Percentiles rank a stretch among this genome's conserved stretches.
Conservation (phyloP, 2,329 filamentous ascomycete genomes). For the Sporothrix phasma region DNA sequence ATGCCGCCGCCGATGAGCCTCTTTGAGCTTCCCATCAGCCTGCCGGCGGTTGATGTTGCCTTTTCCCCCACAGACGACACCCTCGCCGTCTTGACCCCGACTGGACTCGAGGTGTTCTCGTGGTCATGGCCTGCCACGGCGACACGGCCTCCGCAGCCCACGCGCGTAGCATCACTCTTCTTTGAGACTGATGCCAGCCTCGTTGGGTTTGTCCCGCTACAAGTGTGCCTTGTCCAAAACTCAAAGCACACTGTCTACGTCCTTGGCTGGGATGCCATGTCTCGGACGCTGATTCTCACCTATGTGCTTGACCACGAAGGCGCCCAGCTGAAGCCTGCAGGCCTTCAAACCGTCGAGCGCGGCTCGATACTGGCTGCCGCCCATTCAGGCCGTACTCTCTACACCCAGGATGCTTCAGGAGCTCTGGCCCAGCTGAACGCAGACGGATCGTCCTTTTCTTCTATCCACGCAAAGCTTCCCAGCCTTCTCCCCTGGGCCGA, state of each 20-base stretch:
- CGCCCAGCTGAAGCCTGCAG: conserved; percentile 1
- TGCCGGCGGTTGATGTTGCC: conserved; percentile 62
- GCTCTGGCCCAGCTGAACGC: conserved; percentile 32
- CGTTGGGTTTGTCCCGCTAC: conserved; percentile 31
- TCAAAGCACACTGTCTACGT: conserved; percentile 23
- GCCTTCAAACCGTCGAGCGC: neutral
- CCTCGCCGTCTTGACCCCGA: conserved; percentile 62
- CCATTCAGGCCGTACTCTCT: conserved; percentile 26
- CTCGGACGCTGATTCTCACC: conserved; percentile 18
- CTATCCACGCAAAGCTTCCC: conserved; percentile 32
- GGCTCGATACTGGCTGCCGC: conserved; percentile 26
- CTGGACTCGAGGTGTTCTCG: conserved; percentile 56
- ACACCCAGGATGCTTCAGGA: conserved; percentile 39
- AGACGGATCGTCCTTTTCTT: conserved; percentile 23
- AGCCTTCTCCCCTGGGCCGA: conserved; percentile 44
- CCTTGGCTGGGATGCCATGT: conserved; percentile 27
- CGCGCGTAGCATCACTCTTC: conserved; percentile 24
- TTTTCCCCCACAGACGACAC: conserved; percentile 55
- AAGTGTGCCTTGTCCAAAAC: conserved; percentile 18
- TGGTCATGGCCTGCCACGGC: conserved; percentile 59
- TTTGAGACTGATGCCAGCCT: neutral
- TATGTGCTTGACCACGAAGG: conserved; percentile 14
- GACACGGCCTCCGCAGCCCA: conserved; percentile 38
- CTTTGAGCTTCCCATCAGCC: conserved; percentile 55
- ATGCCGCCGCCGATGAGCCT: conserved; percentile 89